Percentiles rank a stretch among this genome's conserved stretches.
phyloP scores from a whole-genome alignment of 1,284 basidiomycete species.

The Phellopilus nigrolimitatus region DNA sequence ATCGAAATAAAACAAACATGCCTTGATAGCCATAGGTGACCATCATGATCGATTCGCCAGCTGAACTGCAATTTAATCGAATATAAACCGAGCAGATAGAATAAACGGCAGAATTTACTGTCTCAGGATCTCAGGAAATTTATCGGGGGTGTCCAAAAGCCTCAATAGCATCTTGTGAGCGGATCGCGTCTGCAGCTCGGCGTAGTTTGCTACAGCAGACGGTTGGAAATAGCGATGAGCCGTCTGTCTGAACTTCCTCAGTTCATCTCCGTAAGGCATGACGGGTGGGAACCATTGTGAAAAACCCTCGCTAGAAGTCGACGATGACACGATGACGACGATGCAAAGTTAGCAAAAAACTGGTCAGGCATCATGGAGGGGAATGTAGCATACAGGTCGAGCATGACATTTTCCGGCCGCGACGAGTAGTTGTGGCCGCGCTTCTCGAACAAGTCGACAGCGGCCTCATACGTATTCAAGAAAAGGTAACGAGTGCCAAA shows the following conservation, averaged over 20 bases:
- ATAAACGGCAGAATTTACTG: neutral
- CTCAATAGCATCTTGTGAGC: conserved; percentile 5
- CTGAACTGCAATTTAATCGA: neutral
- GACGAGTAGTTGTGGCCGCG: conserved; percentile 11
- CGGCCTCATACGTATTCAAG: conserved; percentile 14
- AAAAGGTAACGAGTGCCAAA: conserved; percentile 10
- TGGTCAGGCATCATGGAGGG: neutral
- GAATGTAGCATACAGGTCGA: conserved; percentile 9
- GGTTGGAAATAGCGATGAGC: conserved; percentile 9
- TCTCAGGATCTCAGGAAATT: neutral
- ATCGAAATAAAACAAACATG: neutral
- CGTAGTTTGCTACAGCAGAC: conserved; percentile 4
- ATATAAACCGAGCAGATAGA: neutral
- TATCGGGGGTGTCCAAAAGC: neutral
- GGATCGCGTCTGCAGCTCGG: neutral
- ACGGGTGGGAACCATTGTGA: conserved; percentile 6
- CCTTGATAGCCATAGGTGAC: conserved; percentile 10
- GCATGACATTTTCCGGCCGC: conserved; percentile 7
- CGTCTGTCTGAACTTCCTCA: conserved; percentile 4
- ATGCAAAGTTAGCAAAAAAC: neutral
- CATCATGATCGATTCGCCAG: conserved; percentile 8
- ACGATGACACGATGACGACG: neutral
- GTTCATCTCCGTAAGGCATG: conserved; percentile 13
- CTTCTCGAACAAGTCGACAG: conserved; percentile 15
- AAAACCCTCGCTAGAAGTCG: too few relatives aligned